Evolutionary conservation across 1,284 basidiomycete genomes (phyloP), one percentile per base, ranked within the genome.

Genomic region (Hypsizygus ulmarius): DNA sequence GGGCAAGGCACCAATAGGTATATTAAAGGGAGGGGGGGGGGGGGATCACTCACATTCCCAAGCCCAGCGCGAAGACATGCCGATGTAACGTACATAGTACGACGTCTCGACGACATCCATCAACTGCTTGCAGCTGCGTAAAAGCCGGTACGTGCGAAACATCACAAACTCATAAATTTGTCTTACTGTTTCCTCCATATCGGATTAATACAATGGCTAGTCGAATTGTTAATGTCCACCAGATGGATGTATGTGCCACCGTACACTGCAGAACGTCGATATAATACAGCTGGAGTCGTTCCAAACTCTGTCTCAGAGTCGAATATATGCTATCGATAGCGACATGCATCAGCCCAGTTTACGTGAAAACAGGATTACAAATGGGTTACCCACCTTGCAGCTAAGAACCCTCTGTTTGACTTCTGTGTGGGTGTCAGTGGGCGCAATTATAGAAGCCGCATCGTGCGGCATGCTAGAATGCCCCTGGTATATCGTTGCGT

Each of bases 231-330:
- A 29, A 9, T n/a, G 35, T 28, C 25, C 3, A n/a, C 18, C 12
- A 21, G 12, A 6, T 10, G 21, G 16, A 35, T 33, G 18, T n/a
- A 34, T 14, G 5, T 9, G 29, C 12, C 1, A 16, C 12, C 37
- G 11, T 34, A 74, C 78, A 82, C 64, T 84, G 82, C 12, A 84
- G 69, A 3, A 88, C 59, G 54, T 87, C 87, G 53, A 90, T 73
- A 57, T 88, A 84, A 42, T 88, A 83, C 5, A 87, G 66, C 53
- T 82, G 79, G 25, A 89, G 75, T 14, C 85, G 73, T 53, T 80
- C 69, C 42, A 87, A 62, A 41, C 82, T 84, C 38, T 71, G 71
- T 58, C 87, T 80, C 34, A 0, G 81, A 74, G 12, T 82, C 81
- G 53, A 89, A 87, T 50, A 89, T 87, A 56, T 82, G 81, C 74